Conservation (phyloP, 306 rosid genomes). For the Albizia julibrissin region DNA sequence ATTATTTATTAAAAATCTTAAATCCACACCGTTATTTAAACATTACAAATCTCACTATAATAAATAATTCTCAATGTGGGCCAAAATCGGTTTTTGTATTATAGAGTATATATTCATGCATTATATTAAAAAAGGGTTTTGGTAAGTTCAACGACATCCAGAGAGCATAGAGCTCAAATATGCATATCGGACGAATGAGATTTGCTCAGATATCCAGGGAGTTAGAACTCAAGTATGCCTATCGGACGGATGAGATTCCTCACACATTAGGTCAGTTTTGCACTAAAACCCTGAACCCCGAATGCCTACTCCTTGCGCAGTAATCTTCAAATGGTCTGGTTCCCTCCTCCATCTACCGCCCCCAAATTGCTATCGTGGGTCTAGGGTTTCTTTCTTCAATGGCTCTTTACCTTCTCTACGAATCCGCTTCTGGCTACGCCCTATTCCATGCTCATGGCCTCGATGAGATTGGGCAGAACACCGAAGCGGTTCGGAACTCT, state of each 20-base stretch:
- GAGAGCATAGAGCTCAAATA: neutral
- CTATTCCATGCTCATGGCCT: conserved; percentile 77
- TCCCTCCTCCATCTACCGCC: neutral
- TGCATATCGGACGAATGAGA: neutral
- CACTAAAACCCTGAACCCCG: conserved; percentile 28
- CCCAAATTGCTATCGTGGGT: neutral
- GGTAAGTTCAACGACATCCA: neutral
- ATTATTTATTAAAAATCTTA: too few species aligned
- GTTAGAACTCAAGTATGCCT: neutral
- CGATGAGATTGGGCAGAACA: conserved; percentile 89
- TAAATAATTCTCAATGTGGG: too few species aligned
- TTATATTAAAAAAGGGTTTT: too few species aligned
- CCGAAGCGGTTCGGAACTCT: conserved; percentile 83
- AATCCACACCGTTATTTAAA: too few species aligned
- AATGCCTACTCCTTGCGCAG: conserved; percentile 12
- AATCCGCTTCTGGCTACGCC: conserved; percentile 80
- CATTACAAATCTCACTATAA: too few species aligned
- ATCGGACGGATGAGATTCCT: neutral
- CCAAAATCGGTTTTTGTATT: too few species aligned
- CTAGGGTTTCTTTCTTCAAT: conserved; percentile 43
- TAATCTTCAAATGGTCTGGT: neutral
- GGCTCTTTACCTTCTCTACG: conserved; percentile 76
- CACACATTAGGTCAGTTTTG: neutral
- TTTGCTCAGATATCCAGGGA: neutral
- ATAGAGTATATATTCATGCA: too few species aligned